Conservation (phyloP, 176 grass and related monocot species). For the Leersia perrieri region DNA sequence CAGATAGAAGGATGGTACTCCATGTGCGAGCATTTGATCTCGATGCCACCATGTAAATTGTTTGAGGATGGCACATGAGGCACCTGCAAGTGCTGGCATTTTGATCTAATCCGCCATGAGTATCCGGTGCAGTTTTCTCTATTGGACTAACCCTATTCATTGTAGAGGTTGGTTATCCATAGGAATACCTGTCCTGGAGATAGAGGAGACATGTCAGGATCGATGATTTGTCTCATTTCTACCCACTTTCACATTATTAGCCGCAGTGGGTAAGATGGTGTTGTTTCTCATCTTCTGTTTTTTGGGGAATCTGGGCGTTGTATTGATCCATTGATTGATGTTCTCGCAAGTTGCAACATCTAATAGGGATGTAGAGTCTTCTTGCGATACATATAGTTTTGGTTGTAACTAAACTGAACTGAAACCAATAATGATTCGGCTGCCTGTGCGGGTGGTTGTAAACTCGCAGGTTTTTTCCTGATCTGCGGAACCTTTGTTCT, state of each 20-base stretch:
- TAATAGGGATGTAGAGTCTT: background rate
- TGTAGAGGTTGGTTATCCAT: background rate
- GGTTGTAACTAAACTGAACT: conserved; percentile 31
- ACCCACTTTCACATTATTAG: conserved; percentile 34
- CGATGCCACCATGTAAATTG: conserved; percentile 32
- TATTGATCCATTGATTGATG: background rate
- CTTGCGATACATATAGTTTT: conserved; percentile 16
- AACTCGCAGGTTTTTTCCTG: background rate
- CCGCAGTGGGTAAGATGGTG: conserved; percentile 18
- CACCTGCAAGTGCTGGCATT: conserved; percentile 15
- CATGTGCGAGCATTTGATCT: conserved; percentile 7
- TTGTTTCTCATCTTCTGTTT: background rate
- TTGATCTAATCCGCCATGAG: conserved; percentile 1
- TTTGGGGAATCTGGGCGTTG: background rate
- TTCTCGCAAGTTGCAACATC: background rate
- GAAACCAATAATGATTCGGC: conserved; percentile 24
- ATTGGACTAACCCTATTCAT: background rate
- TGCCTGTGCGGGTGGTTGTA: background rate
- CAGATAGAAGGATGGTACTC: background rate
- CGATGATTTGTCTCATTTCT: conserved; percentile 23
- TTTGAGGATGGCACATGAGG: background rate
- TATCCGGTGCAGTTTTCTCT: background rate
- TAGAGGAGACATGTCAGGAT: background rate
- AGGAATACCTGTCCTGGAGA: background rate
- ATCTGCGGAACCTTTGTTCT: no score